These are phyloP conservation scores for Sclerotinia nivalis DNA, from an alignment of 2,329 filamentous ascomycete species.

Conservation along the genomic window DNA sequence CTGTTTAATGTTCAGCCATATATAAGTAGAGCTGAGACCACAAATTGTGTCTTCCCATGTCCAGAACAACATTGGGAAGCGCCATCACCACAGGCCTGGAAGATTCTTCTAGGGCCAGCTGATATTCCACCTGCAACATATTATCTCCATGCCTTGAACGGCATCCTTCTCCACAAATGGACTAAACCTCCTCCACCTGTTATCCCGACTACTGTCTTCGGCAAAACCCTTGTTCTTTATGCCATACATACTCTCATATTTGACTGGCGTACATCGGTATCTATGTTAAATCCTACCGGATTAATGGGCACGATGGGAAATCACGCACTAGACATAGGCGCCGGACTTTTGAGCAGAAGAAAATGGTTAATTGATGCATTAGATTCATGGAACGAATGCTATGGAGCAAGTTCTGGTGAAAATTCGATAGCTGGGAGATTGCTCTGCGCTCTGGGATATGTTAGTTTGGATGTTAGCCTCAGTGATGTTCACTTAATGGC, in stretches of 20 bases:
- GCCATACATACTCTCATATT: conserved; percentile 39
- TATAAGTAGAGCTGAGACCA: conserved; percentile 38
- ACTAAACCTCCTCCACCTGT: conserved; percentile 37
- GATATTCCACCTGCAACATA: conserved; percentile 33
- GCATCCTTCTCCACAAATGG: conserved; percentile 37
- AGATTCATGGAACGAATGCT: conserved; percentile 36
- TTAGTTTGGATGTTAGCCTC: conserved; percentile 35
- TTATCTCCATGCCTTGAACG: conserved; percentile 37
- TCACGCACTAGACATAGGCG: conserved; percentile 34
- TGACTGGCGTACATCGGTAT: conserved; percentile 37
- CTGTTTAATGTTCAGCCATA: conserved; percentile 39
- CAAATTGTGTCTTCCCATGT: conserved; percentile 39
- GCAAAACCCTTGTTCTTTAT: conserved; percentile 37
- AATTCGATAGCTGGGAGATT: conserved; percentile 28
- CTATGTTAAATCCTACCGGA: conserved; percentile 39
- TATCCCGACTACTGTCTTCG: conserved; percentile 32
- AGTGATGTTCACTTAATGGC: conserved; percentile 39
- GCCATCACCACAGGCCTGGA: conserved; percentile 33
- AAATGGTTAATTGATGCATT: conserved; percentile 36
- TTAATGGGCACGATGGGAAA: conserved; percentile 35
- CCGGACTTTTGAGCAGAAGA: conserved; percentile 28
- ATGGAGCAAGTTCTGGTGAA: conserved; percentile 20
- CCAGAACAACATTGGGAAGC: conserved; percentile 36
- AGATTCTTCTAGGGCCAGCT: conserved; percentile 31
- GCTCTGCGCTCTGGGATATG: conserved; percentile 35